Evolutionary conservation across 306 rosid genomes (phyloP), one percentile per base, ranked within the genome.

Genomic region (Argentina anserina): DNA sequence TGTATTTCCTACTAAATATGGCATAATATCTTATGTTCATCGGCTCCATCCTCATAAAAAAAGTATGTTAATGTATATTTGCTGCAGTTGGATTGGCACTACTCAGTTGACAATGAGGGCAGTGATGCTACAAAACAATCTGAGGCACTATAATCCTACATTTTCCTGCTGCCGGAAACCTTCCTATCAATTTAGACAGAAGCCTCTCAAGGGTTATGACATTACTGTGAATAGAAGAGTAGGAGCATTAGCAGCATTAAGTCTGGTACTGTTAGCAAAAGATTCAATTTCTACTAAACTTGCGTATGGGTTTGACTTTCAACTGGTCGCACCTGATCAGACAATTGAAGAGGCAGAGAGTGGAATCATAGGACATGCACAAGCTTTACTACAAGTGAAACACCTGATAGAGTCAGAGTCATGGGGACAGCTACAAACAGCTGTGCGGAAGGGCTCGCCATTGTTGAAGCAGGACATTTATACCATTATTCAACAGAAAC

Each of bases 361-460:
- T 72, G 83, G 80, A 50, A 59, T 84, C 70, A 77, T 64, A 71
- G 79, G 50, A 4, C 83, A 84, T 34, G 84, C 81, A 1, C 49
- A 55, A 58, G 77, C 78, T 65, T 49, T 86, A 39, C 26, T 84
- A 9, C 28, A 79, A 47, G 76, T 89, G 68, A 89, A 73, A 60
- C 78, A 75, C 26, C 62, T 91, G 5, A 81, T 93, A 17, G 94
- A 90, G 67, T 70, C 78, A 42, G 83, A 74, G 76, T 85, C 87
- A 12, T 89, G 97, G 96, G 73, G 61, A 40, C 84, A 84, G 47
- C 88, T 92, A 21, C 97, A 91, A 46, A 80, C 71, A 74, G 79
- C 65, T 39, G 56, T 87, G 11, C 79, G 98, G 71, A 65, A 65
- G 46, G 85, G 85, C 37, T 82, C 98, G 39, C 56, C 92, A 10